A percentile compares a stretch with the other conserved stretches of the same genome.
phyloP scores from a whole-genome alignment of 2,329 filamentous ascomycete genomes.

The Cladophialophora immunda region DNA sequence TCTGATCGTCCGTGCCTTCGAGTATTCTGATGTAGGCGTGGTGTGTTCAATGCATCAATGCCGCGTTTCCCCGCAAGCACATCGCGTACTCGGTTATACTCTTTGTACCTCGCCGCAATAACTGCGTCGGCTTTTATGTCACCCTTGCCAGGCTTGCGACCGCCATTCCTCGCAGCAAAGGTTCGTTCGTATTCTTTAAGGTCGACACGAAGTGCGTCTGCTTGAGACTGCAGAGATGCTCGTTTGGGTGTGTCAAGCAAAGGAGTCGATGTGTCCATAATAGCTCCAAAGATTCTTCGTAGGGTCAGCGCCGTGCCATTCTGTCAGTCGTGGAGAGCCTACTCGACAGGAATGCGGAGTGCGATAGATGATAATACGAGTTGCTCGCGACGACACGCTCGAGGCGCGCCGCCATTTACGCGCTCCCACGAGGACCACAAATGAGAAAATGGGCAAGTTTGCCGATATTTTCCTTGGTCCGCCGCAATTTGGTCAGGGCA shows the following conservation, averaged over 20 bases:
- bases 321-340: not conserved
- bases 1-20: constrained; percentile 30
- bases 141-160: constrained; percentile 54
- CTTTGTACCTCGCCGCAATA: constrained; percentile 59
- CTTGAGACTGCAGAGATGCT: constrained; percentile 38
- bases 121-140: constrained; percentile 58
- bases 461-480: not conserved
- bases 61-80: constrained; percentile 39
- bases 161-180: constrained; percentile 53
- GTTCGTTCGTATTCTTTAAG: constrained; percentile 59
- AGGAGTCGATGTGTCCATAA: constrained; percentile 23
- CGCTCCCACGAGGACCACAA: not conserved
- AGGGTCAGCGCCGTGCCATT: not conserved
- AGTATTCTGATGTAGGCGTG: constrained; percentile 30
- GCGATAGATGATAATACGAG: not conserved
- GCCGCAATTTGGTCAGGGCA: not conserved
- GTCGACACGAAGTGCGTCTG: constrained; percentile 50
- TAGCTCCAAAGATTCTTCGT: not conserved
- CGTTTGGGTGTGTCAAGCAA: constrained; percentile 40
- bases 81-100: constrained; percentile 53
- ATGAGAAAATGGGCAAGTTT: not conserved
- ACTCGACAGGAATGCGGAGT: not conserved
- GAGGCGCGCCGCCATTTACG: constrained; percentile 21
- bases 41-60: constrained; percentile 46
- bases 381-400: not conserved